phyloP scores from a whole-genome alignment of 495 filamentous ascomycete genomes.

The Durotheca rogersii region DNA sequence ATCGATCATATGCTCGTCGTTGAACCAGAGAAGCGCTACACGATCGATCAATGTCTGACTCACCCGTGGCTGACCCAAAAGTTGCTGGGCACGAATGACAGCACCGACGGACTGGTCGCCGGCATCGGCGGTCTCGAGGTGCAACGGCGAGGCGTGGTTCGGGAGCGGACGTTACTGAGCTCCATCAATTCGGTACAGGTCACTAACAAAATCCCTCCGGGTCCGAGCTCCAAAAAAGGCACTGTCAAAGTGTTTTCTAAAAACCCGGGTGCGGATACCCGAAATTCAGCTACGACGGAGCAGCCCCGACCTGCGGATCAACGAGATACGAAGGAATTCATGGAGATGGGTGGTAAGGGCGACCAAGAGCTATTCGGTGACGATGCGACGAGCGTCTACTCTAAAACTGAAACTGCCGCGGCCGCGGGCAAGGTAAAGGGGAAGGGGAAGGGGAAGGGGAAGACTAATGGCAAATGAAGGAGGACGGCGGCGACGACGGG shows the following conservation, averaged over 20 bases:
- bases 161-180: slow-evolving; percentile 83
- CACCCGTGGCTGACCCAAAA: slow-evolving; percentile 82
- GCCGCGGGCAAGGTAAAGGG: slow-evolving; percentile 35
- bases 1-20: slow-evolving; percentile 95
- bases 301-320: slow-evolving; percentile 65
- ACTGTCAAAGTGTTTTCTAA: slow-evolving; percentile 77
- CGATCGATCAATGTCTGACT: slow-evolving; percentile 83
- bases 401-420: slow-evolving; percentile 38
- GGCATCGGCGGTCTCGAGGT: slow-evolving; percentile 82
- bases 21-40: slow-evolving; percentile 77
- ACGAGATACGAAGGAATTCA: slow-evolving; percentile 71
- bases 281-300: slow-evolving; percentile 29
- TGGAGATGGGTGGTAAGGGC: slow-evolving; percentile 77
- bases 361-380: slow-evolving; percentile 75
- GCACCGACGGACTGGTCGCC: slow-evolving; percentile 88
- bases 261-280: slow-evolving; percentile 53
- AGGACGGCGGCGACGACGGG: not conserved
- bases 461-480: slow-evolving; percentile 15
- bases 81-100: slow-evolving; percentile 64
- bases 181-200: slow-evolving; percentile 77
- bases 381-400: slow-evolving; percentile 54
- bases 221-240: slow-evolving; percentile 49
- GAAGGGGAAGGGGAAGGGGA: slow-evolving; percentile 36
- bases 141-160: slow-evolving; percentile 70
- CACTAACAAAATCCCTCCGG: slow-evolving; percentile 58